These are phyloP conservation scores for Entomortierella lignicola DNA, from an alignment of 192 early-diverging fungal genomes.

Conservation along the genomic window DNA sequence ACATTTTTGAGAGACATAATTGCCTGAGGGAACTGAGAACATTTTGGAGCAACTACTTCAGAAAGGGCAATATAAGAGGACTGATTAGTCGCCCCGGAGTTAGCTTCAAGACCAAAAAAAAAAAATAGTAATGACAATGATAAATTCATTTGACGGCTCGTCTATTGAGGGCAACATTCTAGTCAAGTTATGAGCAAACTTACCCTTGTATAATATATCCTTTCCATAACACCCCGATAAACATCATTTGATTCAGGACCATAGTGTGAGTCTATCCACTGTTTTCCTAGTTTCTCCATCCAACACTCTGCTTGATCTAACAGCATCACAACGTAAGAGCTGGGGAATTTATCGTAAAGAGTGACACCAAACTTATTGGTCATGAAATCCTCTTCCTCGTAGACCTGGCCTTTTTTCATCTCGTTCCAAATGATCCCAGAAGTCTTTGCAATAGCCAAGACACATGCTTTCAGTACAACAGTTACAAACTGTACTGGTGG, in stretches of 20 bases:
- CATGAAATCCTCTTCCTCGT: slow-evolving; percentile 74
- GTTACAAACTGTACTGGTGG: slow-evolving; percentile 51
- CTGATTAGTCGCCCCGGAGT: slow-evolving; percentile 50
- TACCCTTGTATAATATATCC: slow-evolving; percentile 37
- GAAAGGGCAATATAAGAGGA: slow-evolving; percentile 56
- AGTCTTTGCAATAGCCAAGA: slow-evolving; percentile 61
- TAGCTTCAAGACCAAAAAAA: slow-evolving; percentile 10
- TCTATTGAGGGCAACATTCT: background rate
- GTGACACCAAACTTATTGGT: slow-evolving; percentile 65
- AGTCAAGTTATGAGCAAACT: background rate
- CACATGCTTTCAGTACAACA: slow-evolving; percentile 58
- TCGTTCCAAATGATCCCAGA: slow-evolving; percentile 65
- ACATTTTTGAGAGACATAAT: slow-evolving; percentile 28
- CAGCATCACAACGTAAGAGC: slow-evolving; percentile 43
- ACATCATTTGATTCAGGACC: slow-evolving; percentile 8
- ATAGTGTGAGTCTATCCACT: slow-evolving; percentile 45
- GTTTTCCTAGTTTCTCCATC: slow-evolving; percentile 34
- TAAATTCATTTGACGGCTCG: no score
- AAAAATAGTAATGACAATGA: no score
- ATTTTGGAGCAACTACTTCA: slow-evolving; percentile 57
- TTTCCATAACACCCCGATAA: slow-evolving; percentile 13
- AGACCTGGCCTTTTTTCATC: slow-evolving; percentile 67
- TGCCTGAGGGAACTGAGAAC: slow-evolving; percentile 54
- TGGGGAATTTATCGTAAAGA: slow-evolving; percentile 57
- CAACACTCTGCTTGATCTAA: slow-evolving; percentile 53